Evolutionary conservation across 73 alveolate species (phyloP).

Genomic region (Paramecium tetraurelia): DNA sequence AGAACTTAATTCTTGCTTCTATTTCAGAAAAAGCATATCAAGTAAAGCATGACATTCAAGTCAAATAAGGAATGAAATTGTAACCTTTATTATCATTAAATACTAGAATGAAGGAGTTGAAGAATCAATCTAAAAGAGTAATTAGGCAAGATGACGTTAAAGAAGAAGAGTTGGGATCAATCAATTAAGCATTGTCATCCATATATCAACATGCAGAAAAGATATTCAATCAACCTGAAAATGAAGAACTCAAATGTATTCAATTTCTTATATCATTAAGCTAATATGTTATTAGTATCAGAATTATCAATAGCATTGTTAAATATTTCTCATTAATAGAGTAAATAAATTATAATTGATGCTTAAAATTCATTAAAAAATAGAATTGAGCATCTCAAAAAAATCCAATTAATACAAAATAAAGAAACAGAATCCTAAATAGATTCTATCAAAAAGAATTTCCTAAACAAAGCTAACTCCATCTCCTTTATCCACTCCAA

Average conservation of each 20-base stretch:
- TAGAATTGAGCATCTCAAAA: slow-evolving; percentile 15
- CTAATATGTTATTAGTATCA: not conserved
- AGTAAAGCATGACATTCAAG: not conserved
- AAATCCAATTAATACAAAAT: not conserved
- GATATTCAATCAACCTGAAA: slow-evolving; percentile 7
- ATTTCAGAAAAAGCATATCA: slow-evolving; percentile 53
- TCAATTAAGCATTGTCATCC: not conserved
- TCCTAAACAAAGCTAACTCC: not conserved
- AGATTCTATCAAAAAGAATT: not conserved
- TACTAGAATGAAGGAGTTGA: not conserved
- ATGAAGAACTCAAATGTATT: not conserved
- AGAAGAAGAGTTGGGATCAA: not conserved
- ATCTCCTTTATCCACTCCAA: not conserved
- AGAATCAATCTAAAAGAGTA: not conserved
- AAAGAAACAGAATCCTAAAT: not conserved
- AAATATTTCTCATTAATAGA: not conserved
- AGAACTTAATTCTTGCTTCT: slow-evolving; percentile 9
- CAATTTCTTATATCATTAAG: not conserved
- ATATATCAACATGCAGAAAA: slow-evolving; percentile 26
- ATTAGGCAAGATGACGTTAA: not conserved
- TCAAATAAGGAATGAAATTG: not conserved
- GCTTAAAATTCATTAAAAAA: not conserved
- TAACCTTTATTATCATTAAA: not conserved
- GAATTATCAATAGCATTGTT: not conserved
- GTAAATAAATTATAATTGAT: not conserved